Percentiles rank a stretch among this genome's conserved stretches.
Evolutionary conservation across 164 flowering plant species (phyloP).

Genomic region (Liriodendron chinense): DNA sequence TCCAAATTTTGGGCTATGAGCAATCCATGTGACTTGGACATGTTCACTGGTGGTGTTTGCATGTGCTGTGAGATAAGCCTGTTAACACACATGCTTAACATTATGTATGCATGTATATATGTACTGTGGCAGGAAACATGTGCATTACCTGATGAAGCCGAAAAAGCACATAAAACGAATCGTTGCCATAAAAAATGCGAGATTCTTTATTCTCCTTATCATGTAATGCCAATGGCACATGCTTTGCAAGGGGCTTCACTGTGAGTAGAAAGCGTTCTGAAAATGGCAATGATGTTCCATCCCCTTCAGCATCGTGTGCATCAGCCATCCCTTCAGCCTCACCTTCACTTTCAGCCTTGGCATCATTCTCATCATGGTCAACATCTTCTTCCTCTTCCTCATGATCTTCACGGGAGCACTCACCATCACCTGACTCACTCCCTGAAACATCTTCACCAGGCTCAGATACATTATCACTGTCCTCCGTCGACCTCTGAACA

Average conservation of each 20-base stretch:
- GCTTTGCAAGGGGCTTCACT: conserved; percentile 79
- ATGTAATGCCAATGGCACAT: conserved; percentile 39
- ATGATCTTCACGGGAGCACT: conserved; percentile 71
- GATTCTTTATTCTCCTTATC: conserved; percentile 46
- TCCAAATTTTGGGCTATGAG: too few relatives aligned
- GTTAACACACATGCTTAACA: not conserved
- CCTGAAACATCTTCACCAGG: conserved; percentile 74
- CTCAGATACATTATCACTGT: conserved; percentile 81
- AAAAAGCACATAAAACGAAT: conserved; percentile 86
- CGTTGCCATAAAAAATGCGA: conserved; percentile 81
- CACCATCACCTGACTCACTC: conserved; percentile 85
- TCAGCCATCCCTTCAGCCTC: conserved; percentile 89
- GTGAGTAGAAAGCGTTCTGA: conserved; percentile 59
- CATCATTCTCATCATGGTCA: conserved; percentile 57
- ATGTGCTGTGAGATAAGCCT: too few relatives aligned
- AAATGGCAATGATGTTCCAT: conserved; percentile 46
- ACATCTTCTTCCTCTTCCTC: conserved; percentile 58
- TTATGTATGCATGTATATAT: not conserved
- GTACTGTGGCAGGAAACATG: not conserved
- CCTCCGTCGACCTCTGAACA: conserved; percentile 75
- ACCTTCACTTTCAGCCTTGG: conserved; percentile 89
- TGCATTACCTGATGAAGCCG: conserved; percentile 88
- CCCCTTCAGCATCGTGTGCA: conserved; percentile 75
- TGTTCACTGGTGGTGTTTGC: too few relatives aligned
- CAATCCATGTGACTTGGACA: too few relatives aligned